Evolutionary conservation across 768 basidiomycete species (phyloP).

Genomic region (Inosperma sp.): DNA sequence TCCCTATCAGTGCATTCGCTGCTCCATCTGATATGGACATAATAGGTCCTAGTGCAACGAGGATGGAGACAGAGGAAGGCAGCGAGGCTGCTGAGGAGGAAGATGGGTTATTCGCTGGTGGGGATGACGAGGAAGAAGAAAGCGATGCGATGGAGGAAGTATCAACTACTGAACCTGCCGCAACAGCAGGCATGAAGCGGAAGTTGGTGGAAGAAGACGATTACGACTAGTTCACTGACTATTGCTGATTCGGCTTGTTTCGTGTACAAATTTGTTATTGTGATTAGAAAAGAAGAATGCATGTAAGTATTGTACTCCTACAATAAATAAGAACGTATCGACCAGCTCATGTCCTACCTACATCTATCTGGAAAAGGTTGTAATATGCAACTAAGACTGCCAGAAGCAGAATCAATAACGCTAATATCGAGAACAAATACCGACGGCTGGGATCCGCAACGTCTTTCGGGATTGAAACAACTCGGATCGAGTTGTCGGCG

Average conservation of each 20-base stretch:
- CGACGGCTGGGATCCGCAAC: constrained; percentile 43
- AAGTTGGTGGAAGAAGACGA: constrained; percentile 86
- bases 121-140: constrained; percentile 70
- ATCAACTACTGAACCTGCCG: constrained; percentile 48
- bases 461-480: constrained; percentile 44
- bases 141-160: constrained; percentile 83
- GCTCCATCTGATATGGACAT: constrained; percentile 71
- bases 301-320: constrained; percentile 17
- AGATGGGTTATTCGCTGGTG: constrained; percentile 73
- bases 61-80: constrained; percentile 49
- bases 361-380: neutral
- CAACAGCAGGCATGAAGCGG: constrained; percentile 64
- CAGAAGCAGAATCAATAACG: constrained; percentile 39
- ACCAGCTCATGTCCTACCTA: neutral
- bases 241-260: constrained; percentile 9
- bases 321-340: constrained; percentile 3
- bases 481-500: constrained; percentile 81
- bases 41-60: constrained; percentile 43
- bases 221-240: constrained; percentile 45
- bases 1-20: constrained; percentile 57
- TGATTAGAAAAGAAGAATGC: too few species aligned
- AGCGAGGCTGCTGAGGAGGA: constrained; percentile 72
- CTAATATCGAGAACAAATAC: constrained; percentile 38
- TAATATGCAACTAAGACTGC: constrained; percentile 37
- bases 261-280: neutral